phyloP scores from a whole-genome alignment of 495 filamentous ascomycete species.

The Xylaria intraflava region DNA sequence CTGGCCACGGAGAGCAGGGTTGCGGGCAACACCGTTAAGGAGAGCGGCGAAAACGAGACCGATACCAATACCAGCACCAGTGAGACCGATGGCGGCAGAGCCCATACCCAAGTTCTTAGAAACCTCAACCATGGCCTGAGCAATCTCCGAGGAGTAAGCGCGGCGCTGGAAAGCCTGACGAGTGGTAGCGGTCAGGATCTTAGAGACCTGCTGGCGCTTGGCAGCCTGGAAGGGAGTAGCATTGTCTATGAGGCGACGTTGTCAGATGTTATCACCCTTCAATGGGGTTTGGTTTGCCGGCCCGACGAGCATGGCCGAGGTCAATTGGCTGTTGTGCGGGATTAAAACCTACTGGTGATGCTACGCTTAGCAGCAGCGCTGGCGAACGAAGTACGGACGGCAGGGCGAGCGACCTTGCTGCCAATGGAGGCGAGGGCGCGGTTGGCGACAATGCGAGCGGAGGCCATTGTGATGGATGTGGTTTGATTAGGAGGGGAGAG shows the following conservation, averaged over 20 bases:
- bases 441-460: constrained; percentile 63
- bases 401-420: constrained; percentile 65
- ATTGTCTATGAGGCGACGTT: constrained; percentile 27
- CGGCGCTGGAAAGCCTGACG: constrained; percentile 62
- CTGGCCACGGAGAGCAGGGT: constrained; percentile 83
- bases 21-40: constrained; percentile 76
- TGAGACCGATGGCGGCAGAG: constrained; percentile 80
- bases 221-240: constrained; percentile 52
- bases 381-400: constrained; percentile 53
- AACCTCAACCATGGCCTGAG: constrained; percentile 77
- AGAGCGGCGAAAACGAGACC: constrained; percentile 85
- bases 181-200: constrained; percentile 58
- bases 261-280: constrained; percentile 21
- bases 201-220: constrained; percentile 61
- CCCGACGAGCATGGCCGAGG: neutral
- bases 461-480: constrained; percentile 61
- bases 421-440: constrained; percentile 64
- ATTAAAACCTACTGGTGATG: constrained; percentile 48
- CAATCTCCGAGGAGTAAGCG: constrained; percentile 75
- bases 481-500: constrained; percentile 33
- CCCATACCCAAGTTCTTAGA: constrained; percentile 85
- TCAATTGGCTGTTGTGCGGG: constrained; percentile 11
- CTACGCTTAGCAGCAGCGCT: constrained; percentile 59
- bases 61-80: constrained; percentile 88
- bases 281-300: constrained; percentile 6